These are phyloP conservation scores for Saccharomyces hybrid DNA, from an alignment of 1,139 yeast species.

Conservation along the genomic window DNA sequence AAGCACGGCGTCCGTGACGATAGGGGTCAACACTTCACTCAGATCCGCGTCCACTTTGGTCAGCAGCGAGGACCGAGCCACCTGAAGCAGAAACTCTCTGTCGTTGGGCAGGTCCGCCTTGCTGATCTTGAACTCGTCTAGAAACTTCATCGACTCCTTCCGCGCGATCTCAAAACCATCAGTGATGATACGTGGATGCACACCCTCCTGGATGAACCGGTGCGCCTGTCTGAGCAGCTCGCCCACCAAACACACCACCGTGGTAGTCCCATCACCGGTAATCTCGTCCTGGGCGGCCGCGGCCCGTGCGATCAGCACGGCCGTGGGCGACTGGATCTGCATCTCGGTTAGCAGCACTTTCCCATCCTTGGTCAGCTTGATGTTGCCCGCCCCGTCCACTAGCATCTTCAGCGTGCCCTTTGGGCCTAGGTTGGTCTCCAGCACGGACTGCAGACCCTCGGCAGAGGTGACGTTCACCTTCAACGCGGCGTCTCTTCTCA, in stretches of 20 bases:
- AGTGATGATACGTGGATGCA: constrained; percentile 88
- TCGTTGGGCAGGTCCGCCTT: constrained; percentile 40
- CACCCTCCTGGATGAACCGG: constrained; percentile 83
- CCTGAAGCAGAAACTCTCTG: constrained; percentile 82
- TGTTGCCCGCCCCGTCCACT: constrained; percentile 94
- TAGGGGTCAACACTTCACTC: constrained; percentile 77
- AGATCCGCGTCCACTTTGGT: constrained; percentile 78
- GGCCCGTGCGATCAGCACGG: constrained; percentile 96
- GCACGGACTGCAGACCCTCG: constrained; percentile 88
- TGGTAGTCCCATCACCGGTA: constrained; percentile 99
- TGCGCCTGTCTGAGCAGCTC: constrained; percentile 93
- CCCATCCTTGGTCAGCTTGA: constrained; percentile 95
- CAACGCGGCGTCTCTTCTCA: constrained; percentile 88
- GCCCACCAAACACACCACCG: constrained; percentile 90
- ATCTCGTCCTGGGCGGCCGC: constrained; percentile 98
- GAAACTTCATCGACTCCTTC: constrained; percentile 58
- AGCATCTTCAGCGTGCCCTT: constrained; percentile 68
- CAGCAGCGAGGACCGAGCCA: constrained; percentile 79
- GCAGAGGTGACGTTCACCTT: constrained; percentile 95
- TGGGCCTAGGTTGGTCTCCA: constrained; percentile 90
- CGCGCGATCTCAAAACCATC: constrained; percentile 94
- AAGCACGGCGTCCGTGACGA: constrained; percentile 92
- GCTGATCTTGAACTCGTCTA: constrained; percentile 50
- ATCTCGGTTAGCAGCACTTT: constrained; percentile 86
- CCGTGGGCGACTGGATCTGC: constrained; percentile 99